Evolutionary conservation across 2,329 filamentous ascomycete species (phyloP).

Genomic region (Fusarium metavorans): DNA sequence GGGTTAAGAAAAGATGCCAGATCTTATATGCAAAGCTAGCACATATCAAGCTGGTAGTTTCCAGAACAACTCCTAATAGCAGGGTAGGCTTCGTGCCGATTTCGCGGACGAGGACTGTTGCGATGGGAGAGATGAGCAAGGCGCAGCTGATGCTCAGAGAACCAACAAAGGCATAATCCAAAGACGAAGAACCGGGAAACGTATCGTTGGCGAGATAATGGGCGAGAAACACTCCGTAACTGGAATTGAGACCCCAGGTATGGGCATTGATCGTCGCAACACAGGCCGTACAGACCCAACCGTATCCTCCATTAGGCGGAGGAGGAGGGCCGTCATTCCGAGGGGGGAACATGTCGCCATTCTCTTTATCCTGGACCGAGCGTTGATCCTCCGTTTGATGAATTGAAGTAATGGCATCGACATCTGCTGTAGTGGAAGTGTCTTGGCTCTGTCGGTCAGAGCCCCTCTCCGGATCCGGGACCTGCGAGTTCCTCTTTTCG

Average conservation of each 20-base stretch:
- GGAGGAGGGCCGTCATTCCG: conserved; percentile 40
- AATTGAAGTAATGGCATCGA: conserved; percentile 34
- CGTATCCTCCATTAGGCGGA: conserved; percentile 71
- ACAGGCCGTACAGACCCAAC: conserved; percentile 56
- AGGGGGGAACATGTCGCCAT: conserved; percentile 20
- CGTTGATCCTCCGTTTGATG: conserved; percentile 14
- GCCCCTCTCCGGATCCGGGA: conserved; percentile 21
- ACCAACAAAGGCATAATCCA: conserved; percentile 84
- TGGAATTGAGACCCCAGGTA: conserved; percentile 78
- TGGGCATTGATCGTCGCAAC: conserved; percentile 71
- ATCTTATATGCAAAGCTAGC: conserved; percentile 76
- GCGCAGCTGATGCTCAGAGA: conserved; percentile 56
- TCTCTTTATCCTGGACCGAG: conserved; percentile 20
- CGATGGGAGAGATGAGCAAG: conserved; percentile 75
- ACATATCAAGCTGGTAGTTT: conserved; percentile 73
- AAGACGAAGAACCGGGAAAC: conserved; percentile 71
- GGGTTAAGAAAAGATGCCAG: conserved; percentile 82
- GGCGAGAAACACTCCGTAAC: conserved; percentile 65
- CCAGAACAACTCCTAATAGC: conserved; percentile 72
- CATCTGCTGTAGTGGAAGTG: conserved; percentile 37
- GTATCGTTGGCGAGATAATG: conserved; percentile 68
- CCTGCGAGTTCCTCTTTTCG: conserved; percentile 31
- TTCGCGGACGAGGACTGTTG: conserved; percentile 69
- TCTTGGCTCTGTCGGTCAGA: conserved; percentile 26
- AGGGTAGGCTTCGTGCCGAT: conserved; percentile 75